Evolutionary conservation across 1,139 yeast genomes (phyloP), one percentile per base, ranked within the genome.

Genomic region (Magnusiomyces ingens): DNA sequence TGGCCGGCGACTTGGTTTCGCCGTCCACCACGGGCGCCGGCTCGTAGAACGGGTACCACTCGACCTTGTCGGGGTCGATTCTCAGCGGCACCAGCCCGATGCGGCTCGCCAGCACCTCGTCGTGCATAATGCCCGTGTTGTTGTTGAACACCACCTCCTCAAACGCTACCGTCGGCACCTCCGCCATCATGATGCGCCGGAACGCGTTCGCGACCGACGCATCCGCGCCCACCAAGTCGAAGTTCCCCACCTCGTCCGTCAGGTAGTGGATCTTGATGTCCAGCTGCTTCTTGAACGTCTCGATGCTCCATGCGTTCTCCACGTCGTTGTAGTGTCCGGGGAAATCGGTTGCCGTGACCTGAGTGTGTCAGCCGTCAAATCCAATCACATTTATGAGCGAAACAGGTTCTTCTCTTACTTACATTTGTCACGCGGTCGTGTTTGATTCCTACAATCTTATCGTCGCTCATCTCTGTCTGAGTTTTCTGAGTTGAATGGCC

Each of bases 71-170:
- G n/a, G 99, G 98, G 67, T 89, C 95, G 50, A 89, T 85, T 62
- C 84, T 85, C 63, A 94, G 76, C 37, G 99, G 99, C 53, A 93
- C 79, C 59, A 93, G 77, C 47, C 99, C 99, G 57, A 93, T 82
- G 75, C 99, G 82, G 66, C 89, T 97, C 3, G 99, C 93, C 62
- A 93, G 79, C 13, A 93, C 96, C 73, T 93, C 99, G 69, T 93
- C 99, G 70, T 91, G 98, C 59, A 93, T 87, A 52, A 93, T 96
- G 2, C 96, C 87, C 1, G 99, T 93, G 72, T 93, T 93, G 78
- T 89, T 91, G 74, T 85, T 86, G 59, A 93, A 79, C 68, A 85
- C 91, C 35, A 93, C 89, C 58, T 86, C 81, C 70, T 93, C 99
- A 32, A 95, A 87, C 8, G 99, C 99, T 48, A 93, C 95, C 2